phyloP scores from a whole-genome alignment of 139 green algal species.

The Pedinophyceae sp. region DNA sequence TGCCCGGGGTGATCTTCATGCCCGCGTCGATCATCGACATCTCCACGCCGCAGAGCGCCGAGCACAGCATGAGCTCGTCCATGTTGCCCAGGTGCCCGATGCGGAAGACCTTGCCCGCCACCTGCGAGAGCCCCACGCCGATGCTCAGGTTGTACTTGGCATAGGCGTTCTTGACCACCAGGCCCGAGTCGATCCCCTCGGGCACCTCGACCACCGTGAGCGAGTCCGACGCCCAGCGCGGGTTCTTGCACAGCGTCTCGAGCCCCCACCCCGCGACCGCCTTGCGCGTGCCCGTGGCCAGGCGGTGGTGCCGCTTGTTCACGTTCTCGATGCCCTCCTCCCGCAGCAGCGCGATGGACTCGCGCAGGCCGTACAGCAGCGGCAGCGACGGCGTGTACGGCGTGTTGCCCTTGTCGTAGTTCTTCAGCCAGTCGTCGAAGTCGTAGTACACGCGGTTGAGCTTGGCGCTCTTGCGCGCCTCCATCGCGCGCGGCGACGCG shows the following conservation, averaged over 20 bases:
- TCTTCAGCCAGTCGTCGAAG: slow-evolving; percentile 55
- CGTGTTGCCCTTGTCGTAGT: slow-evolving; percentile 30
- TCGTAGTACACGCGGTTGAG: slow-evolving; percentile 74
- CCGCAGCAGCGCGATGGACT: slow-evolving; percentile 49
- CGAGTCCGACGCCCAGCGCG: slow-evolving; percentile 66
- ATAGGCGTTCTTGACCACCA: slow-evolving; percentile 78
- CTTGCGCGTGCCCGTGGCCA: slow-evolving; percentile 53
- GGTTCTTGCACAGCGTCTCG: slow-evolving; percentile 75
- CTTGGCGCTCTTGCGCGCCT: slow-evolving; percentile 44
- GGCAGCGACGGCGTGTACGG: slow-evolving; percentile 49
- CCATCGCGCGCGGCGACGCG: slow-evolving; percentile 53
- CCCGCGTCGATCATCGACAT: slow-evolving; percentile 82
- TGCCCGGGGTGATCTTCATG: slow-evolving; percentile 48
- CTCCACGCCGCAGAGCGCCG: slow-evolving; percentile 68
- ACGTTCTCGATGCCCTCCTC: slow-evolving; percentile 83
- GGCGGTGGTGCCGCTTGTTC: slow-evolving; percentile 61
- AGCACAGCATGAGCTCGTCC: slow-evolving; percentile 86
- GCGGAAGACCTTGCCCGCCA: slow-evolving; percentile 91
- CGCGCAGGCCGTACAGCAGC: slow-evolving; percentile 81
- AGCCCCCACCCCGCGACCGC: slow-evolving; percentile 84
- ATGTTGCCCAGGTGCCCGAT: slow-evolving; percentile 96
- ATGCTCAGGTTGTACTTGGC: slow-evolving; percentile 92
- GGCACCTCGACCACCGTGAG: slow-evolving; percentile 86
- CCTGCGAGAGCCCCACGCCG: slow-evolving; percentile 71
- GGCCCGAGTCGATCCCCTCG: slow-evolving; percentile 61